Base-by-base conservation (phyloP, 176 grass and related monocot genomes). In the Tillandsia fasciculata region DNA sequence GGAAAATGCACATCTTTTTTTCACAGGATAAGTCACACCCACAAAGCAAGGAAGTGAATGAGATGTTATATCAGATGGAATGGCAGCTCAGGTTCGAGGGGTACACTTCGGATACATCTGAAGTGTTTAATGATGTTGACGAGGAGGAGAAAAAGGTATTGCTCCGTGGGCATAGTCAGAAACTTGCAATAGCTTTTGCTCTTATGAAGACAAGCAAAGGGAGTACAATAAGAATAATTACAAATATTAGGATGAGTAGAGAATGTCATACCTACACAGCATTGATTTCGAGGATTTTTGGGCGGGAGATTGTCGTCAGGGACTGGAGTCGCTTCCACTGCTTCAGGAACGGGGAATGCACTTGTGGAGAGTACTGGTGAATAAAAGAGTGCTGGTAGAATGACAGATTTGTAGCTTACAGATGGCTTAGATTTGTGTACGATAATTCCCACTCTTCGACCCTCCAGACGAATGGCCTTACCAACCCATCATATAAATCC, bases 141-240 rank as follows among this genome's bases (percentile, higher is more conserved):
- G 84, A 87, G 10, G 84, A 90, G 54, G 91, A 96, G 81, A 96
- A 87, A 81, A 72, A 51, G 73, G 65, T 69, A 23, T 49, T 66
- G 58, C 20, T 85, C 9, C 51, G 57, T 7, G 78, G 66, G 61
- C 82, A 88, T 65, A 91, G 91, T 73, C 87, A 96, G 77, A 91
- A 96, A 82, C 87, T 96, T 50, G 91, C 91, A 14, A 85, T 91
- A 64, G 91, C 91, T 63, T 96, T 91, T 64, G 82, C 81, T 17
- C 74, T 96, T 53, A 64, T 90, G 22, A 85, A 71, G 58, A 81
- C 80, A 77, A 70, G 79, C 70, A 63, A 87, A 3, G 51, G 77
- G 23, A 51, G 64, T 22, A 67, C 67, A 12, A 82, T 96, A 68
- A 79, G 87, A 71, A 51, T 96, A 26, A 74, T 85, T 9, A 91